Conservation (phyloP, 2,329 filamentous ascomycete species). For the Cladobotryum mycophilum region DNA sequence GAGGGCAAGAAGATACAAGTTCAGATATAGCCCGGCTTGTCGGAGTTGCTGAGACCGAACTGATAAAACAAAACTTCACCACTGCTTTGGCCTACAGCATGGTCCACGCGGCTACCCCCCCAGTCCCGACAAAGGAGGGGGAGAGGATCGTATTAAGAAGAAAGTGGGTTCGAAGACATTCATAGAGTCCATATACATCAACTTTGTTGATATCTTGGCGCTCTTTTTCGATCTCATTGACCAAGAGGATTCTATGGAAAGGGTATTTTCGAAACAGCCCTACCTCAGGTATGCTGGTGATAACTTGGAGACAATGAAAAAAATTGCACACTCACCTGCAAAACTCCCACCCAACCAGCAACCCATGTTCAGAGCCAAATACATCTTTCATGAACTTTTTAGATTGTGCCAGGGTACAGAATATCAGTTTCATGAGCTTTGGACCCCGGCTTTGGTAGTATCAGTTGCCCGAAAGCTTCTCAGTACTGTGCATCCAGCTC, state of each 20-base stretch:
- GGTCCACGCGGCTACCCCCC: slow-evolving; percentile 44
- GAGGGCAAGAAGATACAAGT: slow-evolving; percentile 60
- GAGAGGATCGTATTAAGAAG: slow-evolving; percentile 62
- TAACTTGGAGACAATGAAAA: slow-evolving; percentile 63
- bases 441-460: slow-evolving; percentile 68
- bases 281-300: slow-evolving; percentile 55
- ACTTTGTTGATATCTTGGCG: slow-evolving; percentile 72
- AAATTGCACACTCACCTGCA: slow-evolving; percentile 58
- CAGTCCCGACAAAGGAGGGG: slow-evolving; percentile 39
- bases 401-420: slow-evolving; percentile 70
- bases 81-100: slow-evolving; percentile 80
- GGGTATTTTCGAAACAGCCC: slow-evolving; percentile 54
- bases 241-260: slow-evolving; percentile 69
- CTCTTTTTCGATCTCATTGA: slow-evolving; percentile 71
- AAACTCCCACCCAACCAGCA: slow-evolving; percentile 73
- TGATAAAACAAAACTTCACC: slow-evolving; percentile 65
- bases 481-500: slow-evolving; percentile 71
- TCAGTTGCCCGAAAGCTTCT: slow-evolving; percentile 72
- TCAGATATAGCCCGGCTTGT: slow-evolving; percentile 55
- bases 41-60: slow-evolving; percentile 43
- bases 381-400: slow-evolving; percentile 67
- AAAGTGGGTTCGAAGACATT: slow-evolving; percentile 63
- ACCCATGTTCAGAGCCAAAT: slow-evolving; percentile 75
- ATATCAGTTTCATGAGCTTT: slow-evolving; percentile 59
- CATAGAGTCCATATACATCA: slow-evolving; percentile 53